phyloP scores from a whole-genome alignment of 225 moss, liverwort and hornwort genomes.

The Pleurozium schreberi region DNA sequence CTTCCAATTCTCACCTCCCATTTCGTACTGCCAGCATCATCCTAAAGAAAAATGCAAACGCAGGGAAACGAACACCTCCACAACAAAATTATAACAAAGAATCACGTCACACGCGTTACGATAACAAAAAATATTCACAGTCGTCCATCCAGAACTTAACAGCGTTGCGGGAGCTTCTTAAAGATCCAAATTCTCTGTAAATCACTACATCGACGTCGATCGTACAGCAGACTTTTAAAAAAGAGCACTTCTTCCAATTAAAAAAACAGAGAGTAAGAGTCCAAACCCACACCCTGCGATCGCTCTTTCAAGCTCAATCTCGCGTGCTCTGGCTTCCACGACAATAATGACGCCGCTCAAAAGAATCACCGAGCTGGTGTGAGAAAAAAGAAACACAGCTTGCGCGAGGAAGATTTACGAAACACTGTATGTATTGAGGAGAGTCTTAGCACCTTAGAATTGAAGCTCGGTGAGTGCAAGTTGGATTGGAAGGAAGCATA shows the following conservation, averaged over 20 bases:
- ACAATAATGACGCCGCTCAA: neutral
- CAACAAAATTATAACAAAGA: neutral
- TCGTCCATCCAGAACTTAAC: neutral
- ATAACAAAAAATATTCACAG: neutral
- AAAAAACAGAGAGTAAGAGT: neutral
- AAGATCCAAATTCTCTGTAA: neutral
- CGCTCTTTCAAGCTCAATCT: neutral
- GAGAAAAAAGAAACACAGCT: no score
- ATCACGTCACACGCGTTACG: neutral
- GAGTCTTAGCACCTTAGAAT: neutral
- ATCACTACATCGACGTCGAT: neutral
- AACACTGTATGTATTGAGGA: neutral
- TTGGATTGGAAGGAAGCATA: neutral
- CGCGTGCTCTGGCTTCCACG: neutral
- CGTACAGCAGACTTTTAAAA: neutral
- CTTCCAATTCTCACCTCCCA: neutral
- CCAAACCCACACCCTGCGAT: neutral
- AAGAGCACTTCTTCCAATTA: neutral
- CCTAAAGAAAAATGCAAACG: neutral
- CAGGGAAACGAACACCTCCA: neutral
- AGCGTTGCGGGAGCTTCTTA: neutral
- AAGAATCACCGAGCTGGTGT: neutral
- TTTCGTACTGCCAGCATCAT: neutral
- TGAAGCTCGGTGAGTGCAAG: neutral
- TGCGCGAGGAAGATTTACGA: neutral